Percentiles rank a stretch among this genome's conserved stretches.
Evolutionary conservation across 352 stramenopile species (phyloP).

Genomic region (Phytophthora hybrid): DNA sequence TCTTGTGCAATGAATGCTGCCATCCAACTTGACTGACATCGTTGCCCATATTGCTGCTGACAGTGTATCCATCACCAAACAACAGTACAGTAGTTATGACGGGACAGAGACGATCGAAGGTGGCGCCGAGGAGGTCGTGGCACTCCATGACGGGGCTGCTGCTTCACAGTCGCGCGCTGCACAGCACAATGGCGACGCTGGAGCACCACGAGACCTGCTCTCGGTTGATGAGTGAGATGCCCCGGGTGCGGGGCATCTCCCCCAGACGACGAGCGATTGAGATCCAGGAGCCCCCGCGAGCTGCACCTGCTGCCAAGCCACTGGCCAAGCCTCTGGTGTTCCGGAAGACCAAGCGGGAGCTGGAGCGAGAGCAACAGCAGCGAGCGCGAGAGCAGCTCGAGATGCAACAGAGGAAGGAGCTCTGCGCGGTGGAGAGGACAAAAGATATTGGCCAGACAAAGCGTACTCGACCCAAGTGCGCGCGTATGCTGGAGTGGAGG

Average conservation of each 20-base stretch:
- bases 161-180: slow-evolving; percentile 47
- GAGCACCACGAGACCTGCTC: slow-evolving; percentile 52
- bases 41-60: background rate
- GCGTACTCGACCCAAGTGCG: slow-evolving; percentile 26
- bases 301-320: slow-evolving; percentile 23
- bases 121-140: slow-evolving; percentile 45
- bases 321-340: slow-evolving; percentile 52
- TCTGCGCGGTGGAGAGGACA: slow-evolving; percentile 8
- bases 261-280: slow-evolving; percentile 11
- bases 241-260: slow-evolving; percentile 23
- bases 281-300: slow-evolving; percentile 7
- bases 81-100: slow-evolving; percentile 25
- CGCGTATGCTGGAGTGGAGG: slow-evolving; percentile 35
- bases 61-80: background rate
- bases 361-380: slow-evolving; percentile 48
- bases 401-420: slow-evolving; percentile 29
- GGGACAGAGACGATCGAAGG: slow-evolving; percentile 47
- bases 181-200: slow-evolving; percentile 41
- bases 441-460: background rate
- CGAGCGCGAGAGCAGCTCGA: slow-evolving; percentile 26
- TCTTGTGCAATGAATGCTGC: background rate
- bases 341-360: slow-evolving; percentile 64
- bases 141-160: slow-evolving; percentile 43
- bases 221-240: slow-evolving; percentile 25
- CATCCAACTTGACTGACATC: background rate